Evolutionary conservation across 2,329 filamentous ascomycete species (phyloP).

Genomic region (Magnaporthiopsis incrustans): DNA sequence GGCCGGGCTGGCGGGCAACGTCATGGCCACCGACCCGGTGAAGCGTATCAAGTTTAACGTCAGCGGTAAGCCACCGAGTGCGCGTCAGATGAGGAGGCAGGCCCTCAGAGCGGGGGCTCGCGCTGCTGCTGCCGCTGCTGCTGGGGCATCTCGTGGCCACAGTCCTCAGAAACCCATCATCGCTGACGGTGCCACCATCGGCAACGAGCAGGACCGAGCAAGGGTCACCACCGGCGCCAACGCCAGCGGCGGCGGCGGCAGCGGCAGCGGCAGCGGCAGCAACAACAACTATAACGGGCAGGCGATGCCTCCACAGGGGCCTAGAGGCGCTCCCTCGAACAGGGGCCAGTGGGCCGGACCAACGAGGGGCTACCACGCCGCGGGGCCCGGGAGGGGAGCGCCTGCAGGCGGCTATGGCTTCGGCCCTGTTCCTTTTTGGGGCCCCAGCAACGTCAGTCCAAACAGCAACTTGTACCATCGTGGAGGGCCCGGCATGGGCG

Average conservation of each 20-base stretch:
- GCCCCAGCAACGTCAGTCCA: too few relatives aligned
- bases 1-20: constrained; percentile 46
- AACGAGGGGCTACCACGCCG: neutral
- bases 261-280: neutral
- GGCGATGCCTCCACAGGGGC: neutral
- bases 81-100: constrained; percentile 13
- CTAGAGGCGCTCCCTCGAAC: neutral
- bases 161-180: neutral
- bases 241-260: neutral
- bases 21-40: constrained; percentile 61
- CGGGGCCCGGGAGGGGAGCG: neutral
- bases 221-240: neutral
- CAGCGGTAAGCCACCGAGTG: constrained; percentile 36
- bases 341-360: neutral
- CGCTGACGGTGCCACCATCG: neutral
- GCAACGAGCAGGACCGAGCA: neutral
- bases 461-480: neutral
- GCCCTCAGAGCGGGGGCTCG: constrained; percentile 9
- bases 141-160: neutral
- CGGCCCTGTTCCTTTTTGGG: neutral
- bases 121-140: neutral
- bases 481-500: too few relatives aligned
- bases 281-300: neutral
- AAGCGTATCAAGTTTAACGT: constrained; percentile 57
- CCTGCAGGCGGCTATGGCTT: neutral